Evolutionary conservation across 164 flowering plant species (phyloP), one percentile per base, ranked within the genome.

Genomic region (Tetracentron sinense): DNA sequence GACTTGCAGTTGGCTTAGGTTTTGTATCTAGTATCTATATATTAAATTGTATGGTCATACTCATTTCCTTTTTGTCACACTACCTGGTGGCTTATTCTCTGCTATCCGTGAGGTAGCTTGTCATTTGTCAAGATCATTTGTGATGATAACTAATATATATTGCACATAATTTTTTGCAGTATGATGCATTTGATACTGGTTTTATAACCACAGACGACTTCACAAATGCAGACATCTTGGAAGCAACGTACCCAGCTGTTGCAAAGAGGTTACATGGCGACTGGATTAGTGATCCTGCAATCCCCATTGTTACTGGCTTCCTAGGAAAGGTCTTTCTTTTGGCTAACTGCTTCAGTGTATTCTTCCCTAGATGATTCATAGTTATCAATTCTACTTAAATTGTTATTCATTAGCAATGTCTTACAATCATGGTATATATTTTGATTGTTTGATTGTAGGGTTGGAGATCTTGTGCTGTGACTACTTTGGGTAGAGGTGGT

Each of bases 191-290:
- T 68, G 88, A 78, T 14, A 82, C 82, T 56, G 90, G 93, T 46
- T 70, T 87, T 61, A 83, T 87, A 60, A 87, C 93, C 44, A 87
- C 88, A 8, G 93, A 87, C 76, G 93, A 87, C 71, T 82, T 82
- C 67, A 87, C 93, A 54, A 85, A 83, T 77, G 93, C 88, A 42
- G 93, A 87, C 42, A 85, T 87, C 35, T 66, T 87, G 70, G 93
- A 87, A 72, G 90, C 90, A 65, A 87, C 93, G 50, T 87, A 85
- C 70, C 90, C 90, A 27, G 90, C 88, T 64, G 81, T 87, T 66
- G 87, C 93, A 53, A 78, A 87, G 73, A 79, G 83, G 57, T 73
- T 87, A 54, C 57, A 69, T 60, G 76, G 66, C 64, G 93, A 85
- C 73, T 83, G 90, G 90, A 62, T 65, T 35, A 57, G 42, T 68